These are phyloP conservation scores for Caulochytrium protostelioides DNA, from an alignment of 371 early-diverging fungal genomes.

Conservation along the genomic window DNA sequence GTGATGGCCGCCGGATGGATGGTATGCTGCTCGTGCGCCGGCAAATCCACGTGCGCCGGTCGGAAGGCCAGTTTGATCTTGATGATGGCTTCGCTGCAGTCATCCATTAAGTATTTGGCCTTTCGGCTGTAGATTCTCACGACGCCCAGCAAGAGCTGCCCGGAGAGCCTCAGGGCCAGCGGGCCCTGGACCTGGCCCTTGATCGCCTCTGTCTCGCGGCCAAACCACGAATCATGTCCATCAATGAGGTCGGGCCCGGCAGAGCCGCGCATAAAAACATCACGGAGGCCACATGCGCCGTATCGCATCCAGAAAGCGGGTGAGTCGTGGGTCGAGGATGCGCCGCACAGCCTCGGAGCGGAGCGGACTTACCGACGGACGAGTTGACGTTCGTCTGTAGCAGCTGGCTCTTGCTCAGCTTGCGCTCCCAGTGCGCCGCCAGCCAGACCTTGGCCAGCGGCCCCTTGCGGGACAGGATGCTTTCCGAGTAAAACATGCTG, in stretches of 20 bases:
- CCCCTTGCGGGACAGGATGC: constrained; percentile 61
- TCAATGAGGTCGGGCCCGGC: too few relatives aligned
- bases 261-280: too few relatives aligned
- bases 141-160: constrained; percentile 90
- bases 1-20: constrained; percentile 39
- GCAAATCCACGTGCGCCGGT: constrained; percentile 5
- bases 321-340: too few relatives aligned
- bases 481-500: constrained; percentile 53
- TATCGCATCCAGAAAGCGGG: not conserved
- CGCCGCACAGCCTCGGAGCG: not conserved
- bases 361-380: constrained; percentile 45
- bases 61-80: constrained; percentile 88
- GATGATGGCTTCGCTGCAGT: constrained; percentile 85
- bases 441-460: constrained; percentile 93
- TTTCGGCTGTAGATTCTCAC: constrained; percentile 89
- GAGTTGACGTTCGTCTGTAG: constrained; percentile 65
- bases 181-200: too few relatives aligned
- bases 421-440: constrained; percentile 91
- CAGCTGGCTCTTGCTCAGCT: constrained; percentile 82
- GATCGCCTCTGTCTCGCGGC: too few relatives aligned
- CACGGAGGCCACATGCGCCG: not conserved
- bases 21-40: not conserved
- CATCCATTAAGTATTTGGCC: constrained; percentile 85
- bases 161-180: constrained; percentile 79
- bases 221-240: too few relatives aligned